Base-by-base conservation (phyloP, 106 monocot genomes). In the Amphibolis antarctica region DNA sequence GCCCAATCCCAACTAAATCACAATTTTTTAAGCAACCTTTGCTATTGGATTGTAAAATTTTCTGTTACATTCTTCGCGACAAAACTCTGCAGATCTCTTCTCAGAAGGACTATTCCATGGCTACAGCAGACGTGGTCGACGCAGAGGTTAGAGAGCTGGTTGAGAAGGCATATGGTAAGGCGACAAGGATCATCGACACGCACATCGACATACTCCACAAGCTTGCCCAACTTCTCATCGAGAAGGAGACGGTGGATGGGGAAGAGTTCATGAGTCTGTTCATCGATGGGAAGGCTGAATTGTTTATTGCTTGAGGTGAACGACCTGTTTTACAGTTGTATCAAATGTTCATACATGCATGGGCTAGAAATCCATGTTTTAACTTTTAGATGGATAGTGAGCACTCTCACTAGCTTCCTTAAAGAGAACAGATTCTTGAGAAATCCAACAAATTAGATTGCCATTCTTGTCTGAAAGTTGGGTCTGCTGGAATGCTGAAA, bases 261-360 rank as follows among this genome's bases (percentile, higher is more conserved):
- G 96, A 98, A 66, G 96, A 98, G 80, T 98, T 98, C 84, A 90
- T 98, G 96, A 98, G 94, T 74, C 63, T 98, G 49, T 98, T 98
- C 75, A 90, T 98, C 28, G 96, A 98, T 65, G 96, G 96, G 69
- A 76, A 98, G 57, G 90, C 96, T n/a, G 96, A 98, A 62, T 62
- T 98, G 18, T 98, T 59, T 78, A 74, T 90, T 47, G 77, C 78
- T 56, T 98, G 65, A 80, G 44, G 29, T 12, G 31, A 31, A 55
- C 19, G 49, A 12, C 3, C 10, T 49, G 13, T 19, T 49, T 49
- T 36, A 36, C 7, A 36, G 36, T 36, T 36, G 36, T 36, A 36
- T 36, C 7, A 36, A 36, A 36, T 36, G 36, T 36, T 36, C 36
- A 36, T 36, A 36, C 36, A 7, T 36, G 7, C 36, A n/a, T n/a